phyloP scores from a whole-genome alignment of 2,329 filamentous ascomycete species.

The Paecilomyces sp. region DNA sequence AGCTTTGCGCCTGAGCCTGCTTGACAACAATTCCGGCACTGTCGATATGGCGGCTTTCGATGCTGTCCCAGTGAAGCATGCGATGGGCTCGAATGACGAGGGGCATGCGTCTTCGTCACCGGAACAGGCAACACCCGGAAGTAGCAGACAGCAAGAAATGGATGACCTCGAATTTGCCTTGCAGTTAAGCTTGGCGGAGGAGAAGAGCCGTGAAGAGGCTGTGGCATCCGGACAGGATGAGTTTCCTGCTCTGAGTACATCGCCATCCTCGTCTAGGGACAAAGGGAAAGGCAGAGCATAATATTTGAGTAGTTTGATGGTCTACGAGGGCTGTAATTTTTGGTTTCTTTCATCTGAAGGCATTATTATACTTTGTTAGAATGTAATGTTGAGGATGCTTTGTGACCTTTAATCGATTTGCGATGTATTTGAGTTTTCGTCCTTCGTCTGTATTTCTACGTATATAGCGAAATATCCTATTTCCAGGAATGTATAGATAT shows the following conservation, averaged over 20 bases:
- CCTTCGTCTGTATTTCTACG: neutral
- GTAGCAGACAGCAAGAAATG: conserved; percentile 41
- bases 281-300: conserved; percentile 27
- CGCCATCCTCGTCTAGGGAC: conserved; percentile 16
- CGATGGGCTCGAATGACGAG: conserved; percentile 17
- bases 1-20: conserved; percentile 51
- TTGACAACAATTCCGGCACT: conserved; percentile 23
- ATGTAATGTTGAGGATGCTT: neutral
- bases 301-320: conserved; percentile 3
- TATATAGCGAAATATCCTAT: neutral
- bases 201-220: conserved; percentile 39
- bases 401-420: neutral
- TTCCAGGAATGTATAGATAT: neutral
- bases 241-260: conserved; percentile 19
- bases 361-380: neutral
- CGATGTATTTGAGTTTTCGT: neutral
- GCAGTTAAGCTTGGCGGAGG: conserved; percentile 55
- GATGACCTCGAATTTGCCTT: conserved; percentile 56
- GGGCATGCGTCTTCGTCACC: conserved; percentile 11
- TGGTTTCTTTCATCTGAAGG: neutral
- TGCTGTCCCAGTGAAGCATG: conserved; percentile 30
- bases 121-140: conserved; percentile 16
- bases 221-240: conserved; percentile 18
- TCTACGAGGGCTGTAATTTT: neutral
- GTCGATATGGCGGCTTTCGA: conserved; percentile 9